Evolutionary conservation across 495 filamentous ascomycete species (phyloP).

Genomic region (Diplogelasinospora grovesii): DNA sequence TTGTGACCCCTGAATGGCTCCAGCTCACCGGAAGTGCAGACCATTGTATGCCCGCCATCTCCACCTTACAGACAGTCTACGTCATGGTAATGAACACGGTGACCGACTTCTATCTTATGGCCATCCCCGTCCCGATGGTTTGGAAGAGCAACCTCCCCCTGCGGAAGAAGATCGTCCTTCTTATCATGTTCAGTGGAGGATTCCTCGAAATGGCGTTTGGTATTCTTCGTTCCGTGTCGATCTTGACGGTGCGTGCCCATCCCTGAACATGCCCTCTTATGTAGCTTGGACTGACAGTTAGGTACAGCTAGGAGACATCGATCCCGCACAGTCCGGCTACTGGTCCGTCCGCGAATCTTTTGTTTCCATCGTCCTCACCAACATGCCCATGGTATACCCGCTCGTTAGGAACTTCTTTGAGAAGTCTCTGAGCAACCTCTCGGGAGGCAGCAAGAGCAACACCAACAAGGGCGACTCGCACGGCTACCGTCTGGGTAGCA

Average conservation of each 20-base stretch:
- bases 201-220: slow-evolving; percentile 54
- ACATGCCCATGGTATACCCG: slow-evolving; percentile 56
- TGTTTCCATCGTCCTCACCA: slow-evolving; percentile 53
- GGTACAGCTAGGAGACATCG: slow-evolving; percentile 34
- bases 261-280: slow-evolving; percentile 3
- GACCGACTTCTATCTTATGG: slow-evolving; percentile 51
- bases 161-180: slow-evolving; percentile 46
- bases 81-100: slow-evolving; percentile 45
- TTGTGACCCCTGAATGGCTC: not conserved
- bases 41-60: slow-evolving; percentile 17
- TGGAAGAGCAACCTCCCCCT: slow-evolving; percentile 45
- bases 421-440: slow-evolving; percentile 19
- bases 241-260: slow-evolving; percentile 44
- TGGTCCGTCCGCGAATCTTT: slow-evolving; percentile 62
- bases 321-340: slow-evolving; percentile 46
- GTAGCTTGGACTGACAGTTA: not conserved
- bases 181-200: slow-evolving; percentile 53
- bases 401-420: slow-evolving; percentile 27
- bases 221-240: slow-evolving; percentile 53
- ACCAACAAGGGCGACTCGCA: slow-evolving; percentile 7
- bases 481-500: slow-evolving; percentile 18
- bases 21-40: slow-evolving; percentile 7
- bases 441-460: slow-evolving; percentile 3
- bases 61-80: slow-evolving; percentile 30
- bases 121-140: slow-evolving; percentile 50